Evolutionary conservation across 108 stramenopile species (phyloP).

Genomic region (Poteriospumella lacustris): DNA sequence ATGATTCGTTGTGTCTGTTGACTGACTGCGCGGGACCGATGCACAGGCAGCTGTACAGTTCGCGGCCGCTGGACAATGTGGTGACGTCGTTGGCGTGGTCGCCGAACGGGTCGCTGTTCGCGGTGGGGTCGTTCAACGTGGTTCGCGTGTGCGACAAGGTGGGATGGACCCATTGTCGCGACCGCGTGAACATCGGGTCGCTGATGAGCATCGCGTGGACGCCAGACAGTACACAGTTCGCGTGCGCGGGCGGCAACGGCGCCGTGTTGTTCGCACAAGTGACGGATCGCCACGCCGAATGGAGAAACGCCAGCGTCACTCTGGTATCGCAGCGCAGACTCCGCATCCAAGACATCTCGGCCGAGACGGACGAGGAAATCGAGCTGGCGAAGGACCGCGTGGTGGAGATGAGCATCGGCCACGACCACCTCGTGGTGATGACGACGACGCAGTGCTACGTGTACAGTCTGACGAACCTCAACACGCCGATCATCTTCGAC

Average conservation of each 20-base stretch:
- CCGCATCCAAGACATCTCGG: slow-evolving; percentile 38
- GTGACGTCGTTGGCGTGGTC: slow-evolving; percentile 58
- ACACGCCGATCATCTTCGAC: slow-evolving; percentile 60
- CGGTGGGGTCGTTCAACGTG: slow-evolving; percentile 55
- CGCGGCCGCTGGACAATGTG: slow-evolving; percentile 47
- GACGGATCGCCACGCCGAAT: slow-evolving; percentile 42
- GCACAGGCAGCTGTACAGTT: slow-evolving; percentile 50
- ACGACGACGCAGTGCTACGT: slow-evolving; percentile 60
- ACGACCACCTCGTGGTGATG: slow-evolving; percentile 55
- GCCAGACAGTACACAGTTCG: slow-evolving; percentile 59
- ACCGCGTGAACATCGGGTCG: slow-evolving; percentile 47
- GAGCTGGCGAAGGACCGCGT: slow-evolving; percentile 54
- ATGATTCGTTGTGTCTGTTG: neutral
- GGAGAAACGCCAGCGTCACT: slow-evolving; percentile 37
- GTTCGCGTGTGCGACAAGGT: slow-evolving; percentile 60
- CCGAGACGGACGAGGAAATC: slow-evolving; percentile 48
- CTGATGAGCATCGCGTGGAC: slow-evolving; percentile 50
- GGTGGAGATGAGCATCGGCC: slow-evolving; percentile 53
- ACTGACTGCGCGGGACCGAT: neutral
- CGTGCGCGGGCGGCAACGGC: slow-evolving; percentile 51
- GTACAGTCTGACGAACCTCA: slow-evolving; percentile 50
- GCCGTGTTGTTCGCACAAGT: slow-evolving; percentile 52
- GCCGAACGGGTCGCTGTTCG: slow-evolving; percentile 56
- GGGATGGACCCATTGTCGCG: slow-evolving; percentile 57
- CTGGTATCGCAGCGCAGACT: slow-evolving; percentile 34